Base-by-base conservation (phyloP, 106 monocot genomes). In the Cymbidium sinense region DNA sequence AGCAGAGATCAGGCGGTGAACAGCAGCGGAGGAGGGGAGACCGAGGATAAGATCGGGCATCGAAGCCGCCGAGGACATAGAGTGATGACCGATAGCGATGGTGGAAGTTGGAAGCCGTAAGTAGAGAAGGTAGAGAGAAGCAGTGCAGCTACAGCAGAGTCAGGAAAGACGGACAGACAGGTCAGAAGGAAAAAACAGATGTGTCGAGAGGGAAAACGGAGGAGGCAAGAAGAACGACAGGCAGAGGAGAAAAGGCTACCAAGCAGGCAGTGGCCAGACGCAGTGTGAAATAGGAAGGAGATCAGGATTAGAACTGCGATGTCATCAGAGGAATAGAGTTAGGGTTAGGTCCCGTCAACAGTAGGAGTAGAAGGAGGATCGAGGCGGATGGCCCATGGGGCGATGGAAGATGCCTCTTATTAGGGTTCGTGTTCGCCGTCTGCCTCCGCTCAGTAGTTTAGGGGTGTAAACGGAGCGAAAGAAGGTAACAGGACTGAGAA, bases 11-110 rank as follows among this genome's bases (percentile, higher is more conserved):
- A 89, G 58, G 43, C 82, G 62, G 81, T 83, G 71, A 44, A 70
- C 81, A 25, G 86, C 82, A 39, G 82, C 67, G 58, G 89, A 87
- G 31, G 96, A 81, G 62, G 91, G 91, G 30, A 78, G 85, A 67
- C 78, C 86, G 54, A 96, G 82, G 93, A 82, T 83, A 93, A 30
- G 87, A 83, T 34, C 78, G 79, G 84, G 91, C 82, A 65, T 93
- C 93, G 82, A 91, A 93, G 18, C 91, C 89, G 12, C 93, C 93
- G 70, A 93, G 76, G 76, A 93, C 41, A 81, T 86, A 91, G 64
- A 93, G 73, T 74, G 77, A 41, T 44, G 73, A 54, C 77, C 80
- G 74, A 83, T 36, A 28, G 82, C 51, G 70, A 93, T 19, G 67
- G 93, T 75, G 54, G 50, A 91, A 93, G 77, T 87, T 87, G 70